Percentiles rank a stretch among this genome's conserved stretches.
These are phyloP conservation scores for Aspergillus nomiae DNA, from an alignment of 2,329 filamentous ascomycete species.

Conservation along the genomic window DNA sequence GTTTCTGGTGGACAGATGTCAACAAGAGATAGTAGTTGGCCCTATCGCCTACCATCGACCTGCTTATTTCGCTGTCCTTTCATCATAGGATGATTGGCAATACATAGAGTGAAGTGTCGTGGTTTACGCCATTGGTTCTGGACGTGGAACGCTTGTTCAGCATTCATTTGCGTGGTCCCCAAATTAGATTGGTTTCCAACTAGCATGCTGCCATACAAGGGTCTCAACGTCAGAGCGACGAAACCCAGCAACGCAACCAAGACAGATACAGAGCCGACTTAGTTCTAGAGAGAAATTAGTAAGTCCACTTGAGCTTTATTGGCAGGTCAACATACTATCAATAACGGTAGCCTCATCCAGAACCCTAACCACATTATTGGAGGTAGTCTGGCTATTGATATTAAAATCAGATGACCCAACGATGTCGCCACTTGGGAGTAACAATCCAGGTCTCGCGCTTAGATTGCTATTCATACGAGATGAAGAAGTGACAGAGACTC, in stretches of 20 bases:
- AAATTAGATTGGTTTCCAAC: background rate
- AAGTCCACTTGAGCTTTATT: background rate
- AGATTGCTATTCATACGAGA: background rate
- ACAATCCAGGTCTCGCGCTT: background rate
- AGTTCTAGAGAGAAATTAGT: background rate
- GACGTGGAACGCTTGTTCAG: background rate
- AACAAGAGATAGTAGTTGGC: background rate
- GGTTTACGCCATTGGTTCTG: background rate
- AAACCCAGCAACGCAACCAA: constrained; percentile 3
- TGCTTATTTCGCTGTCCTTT: background rate
- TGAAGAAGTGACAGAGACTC: background rate
- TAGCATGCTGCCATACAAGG: constrained; percentile 3
- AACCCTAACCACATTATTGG: background rate
- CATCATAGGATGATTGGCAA: background rate
- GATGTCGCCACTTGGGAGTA: background rate
- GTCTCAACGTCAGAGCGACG: background rate
- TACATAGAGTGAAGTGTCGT: background rate
- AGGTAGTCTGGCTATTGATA: background rate
- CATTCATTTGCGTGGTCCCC: background rate
- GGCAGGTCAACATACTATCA: background rate
- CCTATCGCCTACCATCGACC: background rate
- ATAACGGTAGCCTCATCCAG: background rate
- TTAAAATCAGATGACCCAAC: background rate
- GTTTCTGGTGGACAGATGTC: background rate
- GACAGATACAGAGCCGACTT: constrained; percentile 1